Conservation (phyloP, 345 rosid genomes). For the Salix suchowensis region DNA sequence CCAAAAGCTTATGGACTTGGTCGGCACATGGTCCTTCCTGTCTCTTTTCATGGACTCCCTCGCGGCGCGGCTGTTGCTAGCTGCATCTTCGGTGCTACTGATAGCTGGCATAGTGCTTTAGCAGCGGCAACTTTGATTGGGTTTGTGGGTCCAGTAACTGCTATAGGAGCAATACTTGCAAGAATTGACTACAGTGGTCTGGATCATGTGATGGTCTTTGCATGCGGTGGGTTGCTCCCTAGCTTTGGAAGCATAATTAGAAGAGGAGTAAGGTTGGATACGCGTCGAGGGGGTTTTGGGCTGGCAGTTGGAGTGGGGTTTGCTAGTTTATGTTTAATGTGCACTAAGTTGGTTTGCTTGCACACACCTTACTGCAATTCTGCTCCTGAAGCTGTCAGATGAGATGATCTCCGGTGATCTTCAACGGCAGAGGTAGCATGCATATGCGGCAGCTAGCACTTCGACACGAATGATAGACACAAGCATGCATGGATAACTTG, state of each 20-base stretch:
- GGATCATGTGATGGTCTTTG: constrained; percentile 87
- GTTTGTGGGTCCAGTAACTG: constrained; percentile 84
- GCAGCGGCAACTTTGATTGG: constrained; percentile 89
- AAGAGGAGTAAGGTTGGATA: constrained; percentile 65
- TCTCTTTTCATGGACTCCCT: constrained; percentile 90
- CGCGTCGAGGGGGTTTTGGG: constrained; percentile 56
- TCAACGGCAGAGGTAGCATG: background rate
- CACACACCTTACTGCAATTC: constrained; percentile 97
- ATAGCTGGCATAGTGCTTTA: constrained; percentile 84
- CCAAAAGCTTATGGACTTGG: constrained; percentile 95
- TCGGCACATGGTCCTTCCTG: constrained; percentile 94
- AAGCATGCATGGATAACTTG: background rate
- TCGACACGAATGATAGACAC: background rate
- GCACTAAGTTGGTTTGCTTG: constrained; percentile 85
- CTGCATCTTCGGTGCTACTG: constrained; percentile 87
- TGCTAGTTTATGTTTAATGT: constrained; percentile 74
- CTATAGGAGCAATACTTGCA: constrained; percentile 83
- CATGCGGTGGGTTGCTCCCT: constrained; percentile 84
- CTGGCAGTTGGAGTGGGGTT: constrained; percentile 57
- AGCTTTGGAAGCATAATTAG: constrained; percentile 52
- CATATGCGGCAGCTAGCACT: background rate
- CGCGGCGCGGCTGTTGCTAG: constrained; percentile 98
- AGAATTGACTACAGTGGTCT: constrained; percentile 93
- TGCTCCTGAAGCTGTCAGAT: constrained; percentile 95
- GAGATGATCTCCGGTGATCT: background rate